Evolutionary conservation across 2,329 filamentous ascomycete genomes (phyloP), one percentile per base, ranked within the genome.

Genomic region (Cordyceps farinosa): DNA sequence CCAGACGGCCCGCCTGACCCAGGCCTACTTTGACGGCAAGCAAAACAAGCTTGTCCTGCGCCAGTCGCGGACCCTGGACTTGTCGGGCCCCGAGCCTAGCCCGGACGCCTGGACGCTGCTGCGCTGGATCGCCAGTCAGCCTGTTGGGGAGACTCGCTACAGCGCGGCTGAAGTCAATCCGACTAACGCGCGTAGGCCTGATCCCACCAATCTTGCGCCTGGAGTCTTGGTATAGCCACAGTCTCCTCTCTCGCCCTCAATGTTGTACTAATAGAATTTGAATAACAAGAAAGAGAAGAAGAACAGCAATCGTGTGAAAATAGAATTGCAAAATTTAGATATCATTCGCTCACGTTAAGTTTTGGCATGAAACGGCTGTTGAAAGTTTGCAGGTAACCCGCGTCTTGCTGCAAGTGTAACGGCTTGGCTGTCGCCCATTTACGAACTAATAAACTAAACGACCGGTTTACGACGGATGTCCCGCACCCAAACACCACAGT

Each of bases 1-100:
- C 36, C 36, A 52, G 47, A 52, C 47, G 13, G 57, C 22, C 29
- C 57, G 57, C 13, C 34, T 60, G 8, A 60, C 57, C 7, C 57
- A 44, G 45, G 47, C 57, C 36, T 34, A 60, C 27, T 60, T 60
- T 34, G 57, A 60, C 36, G 36, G 36, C 57, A 60, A 60, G 17
- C 34, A 34, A 10, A 60, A 52, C 27, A 60, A 22, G 47, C 57
- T 60, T 7, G 57, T 60, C 11, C 15, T 52, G 47, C 57, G 57
- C 36, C 57, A 60, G 36, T 60, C 57, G 27, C 47, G 57, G 36
- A 52, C 36, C 5, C 47, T 60, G 8, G 57, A 52, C 57, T 27
- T 60, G 8, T 52, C 57, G 1, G 47, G 47, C 13, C 27, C 34
- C 1, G 47, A 52, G 34, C 57, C 57, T 1, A 44, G 57, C 15